Base-by-base conservation (phyloP, 1,284 basidiomycete genomes). In the Blastosporella zonata region DNA sequence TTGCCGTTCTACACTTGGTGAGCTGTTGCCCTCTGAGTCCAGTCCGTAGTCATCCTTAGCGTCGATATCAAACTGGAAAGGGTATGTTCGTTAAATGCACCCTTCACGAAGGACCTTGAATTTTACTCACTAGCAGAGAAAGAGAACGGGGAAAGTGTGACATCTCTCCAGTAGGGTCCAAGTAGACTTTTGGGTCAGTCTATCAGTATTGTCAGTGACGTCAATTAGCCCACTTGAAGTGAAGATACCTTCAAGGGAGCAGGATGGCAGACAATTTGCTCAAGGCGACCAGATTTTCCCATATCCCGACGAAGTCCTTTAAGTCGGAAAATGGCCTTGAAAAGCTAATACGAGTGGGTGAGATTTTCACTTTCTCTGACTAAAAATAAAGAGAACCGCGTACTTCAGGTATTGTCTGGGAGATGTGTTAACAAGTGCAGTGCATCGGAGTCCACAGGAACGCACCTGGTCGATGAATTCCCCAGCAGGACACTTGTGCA, bases 401-500 rank as follows among this genome's bases (percentile, higher is more conserved):
- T 38, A 53, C 52, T 47, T 57, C 55, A 2, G 53, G 55, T 53
- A 57, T 57, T 1, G 53, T 57, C 55, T 57, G 10, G 10, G 15
- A 17, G 6, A 18, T 35, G 18, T 18, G 17, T 17, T 10, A 17
- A 18, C 18, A 20, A 12, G 34, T 17, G 8, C n/a, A 9, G 6
- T 8, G 10, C 15, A 7, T 23, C 15, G 3, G 12, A 29, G 29
- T 22, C 6, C 1, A 22, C 12, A 31, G 13, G 29, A 47, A 40
- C 67, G 53, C n/a, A 65, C 67, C 49, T 69, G 56, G 27, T 69
- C 65, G 3, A 62, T 59, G 38, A 66, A 67, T 23, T 59, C 49
- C n/a, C 63, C 54, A 5, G 67, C 70, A 17, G 68, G 63, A 49
- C 66, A 68, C 43, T 61, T 62, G 52, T 71, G 68, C 58, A 71